These are phyloP conservation scores for Conticribra weissflogii DNA, from an alignment of 108 stramenopile species.

Conservation along the genomic window DNA sequence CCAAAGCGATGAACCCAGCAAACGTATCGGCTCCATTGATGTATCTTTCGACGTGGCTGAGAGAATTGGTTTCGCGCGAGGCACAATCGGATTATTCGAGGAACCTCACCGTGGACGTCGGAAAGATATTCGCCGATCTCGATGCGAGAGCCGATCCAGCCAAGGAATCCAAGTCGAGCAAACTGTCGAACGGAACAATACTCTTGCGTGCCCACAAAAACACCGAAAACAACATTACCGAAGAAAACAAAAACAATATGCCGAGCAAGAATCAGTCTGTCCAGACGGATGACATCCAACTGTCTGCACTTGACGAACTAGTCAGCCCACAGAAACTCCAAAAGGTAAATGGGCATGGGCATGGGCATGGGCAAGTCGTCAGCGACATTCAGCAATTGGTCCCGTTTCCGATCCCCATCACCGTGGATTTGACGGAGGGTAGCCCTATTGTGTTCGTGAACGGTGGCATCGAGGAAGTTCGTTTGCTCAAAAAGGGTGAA, in stretches of 20 bases:
- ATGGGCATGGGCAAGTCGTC: background rate
- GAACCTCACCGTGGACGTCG: conserved; percentile 8
- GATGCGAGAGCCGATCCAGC: background rate
- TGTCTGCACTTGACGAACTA: background rate
- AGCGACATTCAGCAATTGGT: conserved; percentile 4
- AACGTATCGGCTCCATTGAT: conserved; percentile 9
- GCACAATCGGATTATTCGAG: conserved; percentile 3
- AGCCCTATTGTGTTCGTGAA: conserved; percentile 29
- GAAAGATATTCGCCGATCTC: conserved; percentile 12
- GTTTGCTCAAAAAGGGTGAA: conserved; percentile 16
- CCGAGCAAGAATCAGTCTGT: conserved; percentile 13
- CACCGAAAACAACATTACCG: background rate
- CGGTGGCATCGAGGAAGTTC: conserved; percentile 13
- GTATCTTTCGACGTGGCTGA: conserved; percentile 21
- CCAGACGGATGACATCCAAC: conserved; percentile 20
- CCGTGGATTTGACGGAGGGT: conserved; percentile 25
- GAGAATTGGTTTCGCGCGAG: conserved; percentile 3
- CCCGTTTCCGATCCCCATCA: conserved; percentile 33
- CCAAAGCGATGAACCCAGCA: conserved; percentile 2
- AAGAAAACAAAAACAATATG: conserved; percentile 8
- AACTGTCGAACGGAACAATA: background rate
- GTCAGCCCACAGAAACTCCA: background rate
- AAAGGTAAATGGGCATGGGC: too few relatives aligned
- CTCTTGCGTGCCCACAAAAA: background rate
- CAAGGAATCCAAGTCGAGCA: background rate